Percentiles rank a stretch among this genome's conserved stretches.
Evolutionary conservation across 2,329 filamentous ascomycete genomes (phyloP).

Genomic region (Neonectria ditissima): DNA sequence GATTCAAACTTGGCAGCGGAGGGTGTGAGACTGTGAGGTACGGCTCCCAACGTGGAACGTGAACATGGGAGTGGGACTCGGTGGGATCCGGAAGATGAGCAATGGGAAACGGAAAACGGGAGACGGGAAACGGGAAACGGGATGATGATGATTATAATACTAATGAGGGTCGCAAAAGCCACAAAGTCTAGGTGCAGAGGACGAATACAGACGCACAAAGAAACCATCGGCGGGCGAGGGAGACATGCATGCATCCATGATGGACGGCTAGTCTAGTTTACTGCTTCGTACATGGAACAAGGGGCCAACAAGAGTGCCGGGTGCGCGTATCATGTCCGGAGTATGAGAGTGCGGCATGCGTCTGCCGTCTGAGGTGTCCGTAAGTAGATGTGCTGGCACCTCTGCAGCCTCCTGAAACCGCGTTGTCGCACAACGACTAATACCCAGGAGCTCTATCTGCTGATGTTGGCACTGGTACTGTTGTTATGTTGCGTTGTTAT

Average conservation of each 20-base stretch:
- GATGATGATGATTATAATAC: background rate
- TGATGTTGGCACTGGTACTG: too few relatives aligned
- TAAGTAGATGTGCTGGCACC: slow-evolving; percentile 28
- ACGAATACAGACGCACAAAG: too few relatives aligned
- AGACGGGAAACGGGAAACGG: too few relatives aligned
- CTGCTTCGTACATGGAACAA: slow-evolving; percentile 12
- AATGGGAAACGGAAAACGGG: too few relatives aligned
- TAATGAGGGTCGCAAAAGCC: too few relatives aligned
- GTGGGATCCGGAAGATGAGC: slow-evolving; percentile 7
- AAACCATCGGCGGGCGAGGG: background rate
- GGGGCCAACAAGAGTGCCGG: slow-evolving; percentile 15
- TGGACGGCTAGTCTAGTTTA: too few relatives aligned
- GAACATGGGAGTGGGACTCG: slow-evolving; percentile 12
- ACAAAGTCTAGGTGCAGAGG: too few relatives aligned
- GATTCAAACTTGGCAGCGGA: too few relatives aligned
- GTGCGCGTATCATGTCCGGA: background rate
- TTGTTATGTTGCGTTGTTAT: background rate
- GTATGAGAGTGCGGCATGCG: slow-evolving; percentile 8
- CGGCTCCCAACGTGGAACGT: background rate
- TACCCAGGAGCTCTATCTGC: background rate
- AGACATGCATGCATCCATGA: background rate
- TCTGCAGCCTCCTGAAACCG: slow-evolving; percentile 35
- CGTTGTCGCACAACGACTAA: slow-evolving; percentile 30
- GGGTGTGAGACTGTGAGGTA: background rate
- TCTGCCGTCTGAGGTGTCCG: slow-evolving; percentile 18